Base-by-base conservation (phyloP, 2,329 filamentous ascomycete species). In the Tolypocladium album region DNA sequence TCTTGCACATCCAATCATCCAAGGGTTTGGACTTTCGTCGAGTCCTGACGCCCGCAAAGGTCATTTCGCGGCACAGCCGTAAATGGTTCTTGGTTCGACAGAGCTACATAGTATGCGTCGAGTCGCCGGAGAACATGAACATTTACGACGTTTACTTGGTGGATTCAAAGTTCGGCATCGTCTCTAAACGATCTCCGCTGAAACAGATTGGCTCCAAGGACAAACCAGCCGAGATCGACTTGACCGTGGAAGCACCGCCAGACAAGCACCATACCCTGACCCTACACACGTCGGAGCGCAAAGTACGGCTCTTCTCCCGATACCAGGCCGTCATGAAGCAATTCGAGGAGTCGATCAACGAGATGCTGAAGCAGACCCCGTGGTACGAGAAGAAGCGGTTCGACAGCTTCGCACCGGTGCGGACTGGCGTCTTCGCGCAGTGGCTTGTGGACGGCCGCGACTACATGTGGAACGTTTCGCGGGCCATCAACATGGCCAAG, bases 61-160 rank as follows among this genome's bases (percentile, higher is more conserved):
- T 96, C 63, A 89, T 92, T 69, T 85, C 86, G 58, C 85, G 92
- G 15, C 92, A 97, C 74, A 88, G 86, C 62, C 90, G 92, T 22
- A 97, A 97, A 72, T 99, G 94, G 94, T 99, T 99, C 71, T 79
- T 97, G 24, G 92, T 99, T n/a, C 83, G 94, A 58, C 92, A 97
- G 74, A 97, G 92, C 76, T 99, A 99, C 69, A 88, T 99, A 61
- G 93, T 96, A 53, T 97, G 93, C 66, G 92, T 97, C n/a, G 93
- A 97, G 71, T 97, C 94, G 0, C 94, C 94, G 0, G 93, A 97
- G 72, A 96, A 96, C 67, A 96, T 97, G 89, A 93, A 96, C 68
- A 95, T 97, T 40, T 97, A 96, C 71, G 95, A 99, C 74, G 94
- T 99, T 27, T 97, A 97, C 72, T 81, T 99, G n/a, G 90, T 97